Base-by-base conservation (phyloP, 2,329 filamentous ascomycete species). In the Gremmenia infestans region DNA sequence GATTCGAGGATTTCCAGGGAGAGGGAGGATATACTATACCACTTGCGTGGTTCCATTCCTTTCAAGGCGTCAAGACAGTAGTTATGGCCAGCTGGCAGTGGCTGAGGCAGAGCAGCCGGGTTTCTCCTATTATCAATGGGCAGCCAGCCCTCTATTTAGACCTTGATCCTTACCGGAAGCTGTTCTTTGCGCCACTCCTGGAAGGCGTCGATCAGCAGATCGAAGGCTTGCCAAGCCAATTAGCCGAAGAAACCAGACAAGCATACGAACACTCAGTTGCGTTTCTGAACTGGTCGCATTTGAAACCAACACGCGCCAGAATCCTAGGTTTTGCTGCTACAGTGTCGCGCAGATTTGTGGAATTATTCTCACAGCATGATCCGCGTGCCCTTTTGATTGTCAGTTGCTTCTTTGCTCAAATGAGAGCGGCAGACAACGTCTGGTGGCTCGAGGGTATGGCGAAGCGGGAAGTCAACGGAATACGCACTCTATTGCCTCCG, bases 371-470 rank as follows among this genome's bases (percentile, higher is more conserved):
- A 58, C 74, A 77, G 53, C 78, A 80, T 55, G 77, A 81, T 12
- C 84, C 66, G 17, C 61, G 67, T 17, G 58, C 65, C 12, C 51
- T 69, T 39, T 63, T 68, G 2, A 68, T 69, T 14, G 54, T 59
- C 14, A 53, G 65, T 23, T 69, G 66, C 51, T 69, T 67, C 56
- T 69, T 68, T 52, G 66, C 66, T 3, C 56, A 68, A 48, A 69
- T 64, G 3, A 66, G 60, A 35, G 57, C 62, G 5, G 58, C 64
- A 5, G 66, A 69, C 48, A 61, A 65, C 53, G 65, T 67, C 1
- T 90, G 87, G 87, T 90, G 87, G 86, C 73, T 89, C 28, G 78
- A 83, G 19, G 84, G 86, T 40, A 85, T 87, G 64, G 80, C 85
- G 7, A 78, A 80, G 15, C 79, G 82, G 54, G 82, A 89, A 63